Conservation (phyloP, 1,284 basidiomycete species). For the Golubevia sp. region DNA sequence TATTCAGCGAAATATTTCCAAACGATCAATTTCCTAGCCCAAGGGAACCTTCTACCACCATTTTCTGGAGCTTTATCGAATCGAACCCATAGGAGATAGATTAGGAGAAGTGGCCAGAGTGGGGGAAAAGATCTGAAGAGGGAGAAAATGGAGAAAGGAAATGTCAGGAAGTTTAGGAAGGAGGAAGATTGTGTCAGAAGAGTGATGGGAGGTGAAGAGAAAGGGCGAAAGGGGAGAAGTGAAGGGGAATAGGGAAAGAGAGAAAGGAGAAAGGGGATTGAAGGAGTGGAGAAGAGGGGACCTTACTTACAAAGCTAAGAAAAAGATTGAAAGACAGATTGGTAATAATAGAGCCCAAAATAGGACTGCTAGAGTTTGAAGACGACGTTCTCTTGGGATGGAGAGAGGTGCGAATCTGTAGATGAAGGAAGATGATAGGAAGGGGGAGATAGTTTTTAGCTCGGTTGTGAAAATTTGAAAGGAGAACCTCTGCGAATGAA, state of each 20-base stretch:
- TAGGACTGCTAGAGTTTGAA: constrained; percentile 46
- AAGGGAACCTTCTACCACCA: constrained; percentile 34
- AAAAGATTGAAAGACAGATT: constrained; percentile 37
- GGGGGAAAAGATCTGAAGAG: constrained; percentile 31
- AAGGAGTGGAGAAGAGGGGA: neutral
- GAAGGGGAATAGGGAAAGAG: neutral
- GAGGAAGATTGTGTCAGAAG: neutral
- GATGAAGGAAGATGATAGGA: neutral
- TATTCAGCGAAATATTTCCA: constrained; percentile 56
- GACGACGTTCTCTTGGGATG: constrained; percentile 33
- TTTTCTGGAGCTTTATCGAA: constrained; percentile 41
- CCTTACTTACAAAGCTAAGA: constrained; percentile 27
- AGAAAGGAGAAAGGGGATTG: neutral
- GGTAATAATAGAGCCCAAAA: constrained; percentile 46
- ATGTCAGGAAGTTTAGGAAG: neutral
- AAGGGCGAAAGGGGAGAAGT: neutral
- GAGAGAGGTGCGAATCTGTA: constrained; percentile 40
- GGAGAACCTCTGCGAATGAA: too few species aligned
- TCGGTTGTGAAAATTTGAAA: too few species aligned
- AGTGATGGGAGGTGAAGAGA: neutral
- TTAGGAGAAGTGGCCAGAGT: constrained; percentile 42
- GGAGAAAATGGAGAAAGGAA: neutral
- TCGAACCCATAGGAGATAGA: constrained; percentile 48
- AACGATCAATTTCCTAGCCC: constrained; percentile 29
- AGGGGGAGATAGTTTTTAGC: too few species aligned